Evolutionary conservation across 768 basidiomycete genomes (phyloP), one percentile per base, ranked within the genome.

Genomic region (Cantharellus anzutake): DNA sequence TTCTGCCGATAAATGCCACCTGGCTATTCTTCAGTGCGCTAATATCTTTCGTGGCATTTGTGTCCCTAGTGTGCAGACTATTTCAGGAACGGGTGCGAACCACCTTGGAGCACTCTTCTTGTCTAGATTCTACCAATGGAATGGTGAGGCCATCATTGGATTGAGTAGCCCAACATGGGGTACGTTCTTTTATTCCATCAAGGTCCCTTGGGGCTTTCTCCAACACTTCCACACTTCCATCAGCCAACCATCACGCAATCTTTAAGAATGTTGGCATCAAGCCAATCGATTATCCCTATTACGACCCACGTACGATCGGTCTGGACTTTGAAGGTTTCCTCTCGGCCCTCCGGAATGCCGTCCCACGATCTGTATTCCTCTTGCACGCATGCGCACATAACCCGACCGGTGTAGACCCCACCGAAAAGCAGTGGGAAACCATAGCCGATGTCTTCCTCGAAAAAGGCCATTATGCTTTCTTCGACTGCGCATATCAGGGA

Each of bases 401-500:
- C 68, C 93, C 92, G 4, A 98, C 94, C 2, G 93, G 93, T 2
- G 88, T 94, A 38, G 93, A 98, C 70, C 93, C 92, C 4, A 91
- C 89, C 41, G 69, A 69, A 52, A 89, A 85, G 64, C 85, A 97
- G 69, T 98, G 93, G 93, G 73, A 77, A 62, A 70, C 73, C 60
- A 78, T 97, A 65, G 85, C 86, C 42, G 76, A 83, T 42, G 71
- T 82, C 59, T 79, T 96, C 68, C 68, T 84, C 39, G 71, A 74
- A 53, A 84, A 82, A 71, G 75, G 78, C 11, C 92, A 93, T 69
- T 94, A 81, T 67, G 83, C 84, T 40, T 93, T 94, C 73, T 90
- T 97, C 69, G 93, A 98, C 73, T 86, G 84, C 68, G 93, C 93
- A 2, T 98, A 98, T 73, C 93, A 96, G 72, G 93, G 93, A 16